A percentile compares a stretch with the other conserved stretches of the same genome.
phyloP scores from a whole-genome alignment of 2,329 filamentous ascomycete genomes.

The Fusarium stilboides region DNA sequence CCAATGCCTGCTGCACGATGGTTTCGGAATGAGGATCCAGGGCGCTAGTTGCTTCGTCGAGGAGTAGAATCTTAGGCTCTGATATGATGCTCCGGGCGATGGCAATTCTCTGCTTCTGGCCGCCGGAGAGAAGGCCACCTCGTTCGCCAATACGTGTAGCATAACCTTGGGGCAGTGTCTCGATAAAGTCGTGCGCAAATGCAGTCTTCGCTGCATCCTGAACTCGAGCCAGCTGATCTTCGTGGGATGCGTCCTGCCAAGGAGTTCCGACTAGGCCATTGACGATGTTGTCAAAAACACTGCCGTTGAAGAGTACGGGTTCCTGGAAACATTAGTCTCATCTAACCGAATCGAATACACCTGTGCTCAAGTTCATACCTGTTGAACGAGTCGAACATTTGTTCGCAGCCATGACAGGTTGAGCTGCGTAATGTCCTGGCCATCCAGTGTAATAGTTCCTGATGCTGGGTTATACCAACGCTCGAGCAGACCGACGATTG shows the following conservation, averaged over 20 bases:
- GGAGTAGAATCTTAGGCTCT: slow-evolving; percentile 71
- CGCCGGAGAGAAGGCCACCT: slow-evolving; percentile 75
- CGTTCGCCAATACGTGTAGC: slow-evolving; percentile 73
- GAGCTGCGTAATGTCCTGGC: slow-evolving; percentile 52
- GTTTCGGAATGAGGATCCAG: slow-evolving; percentile 59
- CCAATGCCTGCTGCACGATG: slow-evolving; percentile 68
- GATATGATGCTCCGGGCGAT: slow-evolving; percentile 76
- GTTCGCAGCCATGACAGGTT: slow-evolving; percentile 60
- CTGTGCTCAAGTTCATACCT: slow-evolving; percentile 6
- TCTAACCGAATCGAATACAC: too few relatives aligned
- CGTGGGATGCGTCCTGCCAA: slow-evolving; percentile 56
- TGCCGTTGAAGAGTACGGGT: slow-evolving; percentile 62
- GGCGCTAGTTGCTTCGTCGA: slow-evolving; percentile 77
- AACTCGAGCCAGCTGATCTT: slow-evolving; percentile 61
- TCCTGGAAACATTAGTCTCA: slow-evolving; percentile 42
- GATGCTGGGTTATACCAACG: slow-evolving; percentile 57
- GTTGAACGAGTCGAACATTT: slow-evolving; percentile 58
- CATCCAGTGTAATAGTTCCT: slow-evolving; percentile 57
- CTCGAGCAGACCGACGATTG: slow-evolving; percentile 58
- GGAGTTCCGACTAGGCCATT: slow-evolving; percentile 63
- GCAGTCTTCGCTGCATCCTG: slow-evolving; percentile 64
- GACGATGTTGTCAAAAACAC: slow-evolving; percentile 70
- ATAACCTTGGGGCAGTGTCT: slow-evolving; percentile 62
- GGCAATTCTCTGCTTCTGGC: slow-evolving; percentile 75
- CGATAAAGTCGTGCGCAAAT: slow-evolving; percentile 67